These are phyloP conservation scores for Moricandia moricandioides DNA, from an alignment of 345 rosid species.

Conservation along the genomic window DNA sequence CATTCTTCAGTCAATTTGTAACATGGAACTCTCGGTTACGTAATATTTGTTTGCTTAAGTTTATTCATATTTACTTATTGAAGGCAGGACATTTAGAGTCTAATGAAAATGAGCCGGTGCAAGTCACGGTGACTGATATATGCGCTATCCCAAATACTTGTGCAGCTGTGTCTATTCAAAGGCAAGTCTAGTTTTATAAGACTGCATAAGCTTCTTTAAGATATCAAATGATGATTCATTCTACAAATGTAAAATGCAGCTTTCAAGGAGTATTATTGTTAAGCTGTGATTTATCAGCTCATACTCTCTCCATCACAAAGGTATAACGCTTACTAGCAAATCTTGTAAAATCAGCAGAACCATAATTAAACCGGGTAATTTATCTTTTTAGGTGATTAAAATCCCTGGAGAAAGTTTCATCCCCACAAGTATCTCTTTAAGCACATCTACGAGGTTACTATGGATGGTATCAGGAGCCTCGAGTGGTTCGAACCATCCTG, in stretches of 20 bases:
- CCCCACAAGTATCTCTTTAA: conserved; percentile 60
- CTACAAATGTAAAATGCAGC: conserved; percentile 37
- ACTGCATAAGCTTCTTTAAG: not conserved
- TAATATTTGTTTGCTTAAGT: not conserved
- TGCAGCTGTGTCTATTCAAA: conserved; percentile 41
- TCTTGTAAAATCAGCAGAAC: not conserved
- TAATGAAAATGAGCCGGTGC: conserved; percentile 43
- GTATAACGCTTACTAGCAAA: conserved; percentile 37
- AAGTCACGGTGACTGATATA: conserved; percentile 55
- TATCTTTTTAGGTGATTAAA: conserved; percentile 49
- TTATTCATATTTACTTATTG: conserved; percentile 33
- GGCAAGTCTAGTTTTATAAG: conserved; percentile 10
- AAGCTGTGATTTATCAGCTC: conserved; percentile 53
- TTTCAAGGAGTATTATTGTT: conserved; percentile 74
- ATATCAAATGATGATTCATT: conserved; percentile 17
- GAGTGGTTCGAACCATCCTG: conserved; percentile 46
- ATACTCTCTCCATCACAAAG: conserved; percentile 56
- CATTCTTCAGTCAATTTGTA: not conserved
- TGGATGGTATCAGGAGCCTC: conserved; percentile 87
- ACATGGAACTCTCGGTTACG: not conserved
- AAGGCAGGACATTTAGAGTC: conserved; percentile 57
- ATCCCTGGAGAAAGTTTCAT: conserved; percentile 60
- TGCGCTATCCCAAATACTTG: conserved; percentile 49
- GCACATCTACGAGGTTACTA: conserved; percentile 41
- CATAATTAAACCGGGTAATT: not conserved